Evolutionary conservation across 257 asterid species (phyloP), one percentile per base, ranked within the genome.

Genomic region (Nicotiana knightiana): DNA sequence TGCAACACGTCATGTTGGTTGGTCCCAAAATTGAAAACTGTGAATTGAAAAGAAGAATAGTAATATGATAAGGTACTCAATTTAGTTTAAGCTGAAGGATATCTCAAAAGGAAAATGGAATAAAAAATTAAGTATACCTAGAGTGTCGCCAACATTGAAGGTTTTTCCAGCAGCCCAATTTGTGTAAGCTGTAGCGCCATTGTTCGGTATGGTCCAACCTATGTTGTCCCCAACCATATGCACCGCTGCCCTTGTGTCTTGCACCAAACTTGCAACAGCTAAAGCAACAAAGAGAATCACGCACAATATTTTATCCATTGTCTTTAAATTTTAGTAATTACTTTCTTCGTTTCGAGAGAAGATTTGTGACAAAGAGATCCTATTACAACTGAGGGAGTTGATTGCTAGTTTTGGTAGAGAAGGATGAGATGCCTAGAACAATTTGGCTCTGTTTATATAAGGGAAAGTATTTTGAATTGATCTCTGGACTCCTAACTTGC

Each of bases 11-110:
- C 89, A 81, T 90, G 93, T 21, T 30, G 18, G 79, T 81, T 67
- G 11, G 90, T 81, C 67, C 33, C 1, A 43, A 90, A 90, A 71
- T 87, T 89, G 87, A 90, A 88, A 55, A 53, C 91, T 88, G 77
- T 9, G 28, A 54, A 71, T 28, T 28, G 1, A 57, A 37, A 57
- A 4, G 26, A 82, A 32, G 9, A 17, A 75, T 43, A 67, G 55
- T 65, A 4, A 8, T 35, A 55, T 1, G 0, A 46, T 37, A n/a
- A 16, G 4, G 4, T 8, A 43, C 9, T 4, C 15, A 24, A 10
- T 0, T 21, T 65, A 26, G 32, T n/a, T 9, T 9, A 12, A 43
- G 11, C 9, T 81, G 43, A 37, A 18, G 3, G 35, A 30, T 81
- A 32, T 6, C 17, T 8, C 24, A 17, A 57, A 58, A 9, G 15